Percentiles rank a stretch among this genome's conserved stretches.
Conservation (phyloP, 2,329 filamentous ascomycete species). For the Fusarium buxicola region DNA sequence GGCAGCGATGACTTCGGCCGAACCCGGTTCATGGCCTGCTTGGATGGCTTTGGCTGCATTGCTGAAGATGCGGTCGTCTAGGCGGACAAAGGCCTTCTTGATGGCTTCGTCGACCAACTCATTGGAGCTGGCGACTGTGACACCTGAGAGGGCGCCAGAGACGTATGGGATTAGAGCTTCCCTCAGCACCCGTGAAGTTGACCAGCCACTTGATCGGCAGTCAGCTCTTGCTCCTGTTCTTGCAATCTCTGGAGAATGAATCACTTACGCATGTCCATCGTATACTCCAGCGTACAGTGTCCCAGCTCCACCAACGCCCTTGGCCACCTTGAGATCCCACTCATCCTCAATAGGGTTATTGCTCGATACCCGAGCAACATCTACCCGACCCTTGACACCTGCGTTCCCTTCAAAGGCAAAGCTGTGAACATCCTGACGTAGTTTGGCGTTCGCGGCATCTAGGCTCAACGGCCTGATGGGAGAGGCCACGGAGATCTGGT, state of each 20-base stretch:
- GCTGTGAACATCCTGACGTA: slow-evolving; percentile 48
- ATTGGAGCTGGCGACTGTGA: slow-evolving; percentile 52
- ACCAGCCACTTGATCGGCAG: slow-evolving; percentile 49
- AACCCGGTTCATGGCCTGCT: slow-evolving; percentile 44
- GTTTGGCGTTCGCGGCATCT: slow-evolving; percentile 45
- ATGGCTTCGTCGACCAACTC: slow-evolving; percentile 65
- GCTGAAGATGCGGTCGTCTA: slow-evolving; percentile 67
- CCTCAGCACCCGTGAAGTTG: slow-evolving; percentile 56
- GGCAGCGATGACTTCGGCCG: slow-evolving; percentile 45
- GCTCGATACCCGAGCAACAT: slow-evolving; percentile 51
- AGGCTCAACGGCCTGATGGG: slow-evolving; percentile 45
- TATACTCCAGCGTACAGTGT: slow-evolving; percentile 56
- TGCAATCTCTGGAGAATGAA: no score
- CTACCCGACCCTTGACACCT: slow-evolving; percentile 47
- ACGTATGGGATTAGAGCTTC: slow-evolving; percentile 57
- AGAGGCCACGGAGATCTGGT: slow-evolving; percentile 41
- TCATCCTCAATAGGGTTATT: slow-evolving; percentile 53
- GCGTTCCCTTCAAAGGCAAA: slow-evolving; percentile 46
- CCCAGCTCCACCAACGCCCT: slow-evolving; percentile 45
- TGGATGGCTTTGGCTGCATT: slow-evolving; percentile 50
- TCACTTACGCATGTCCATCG: slow-evolving; percentile 61
- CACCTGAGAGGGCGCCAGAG: slow-evolving; percentile 49
- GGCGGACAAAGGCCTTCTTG: slow-evolving; percentile 66
- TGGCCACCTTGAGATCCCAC: slow-evolving; percentile 49
- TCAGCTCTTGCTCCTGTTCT: slow-evolving; percentile 9